These are phyloP conservation scores for Erythrophleum fordii DNA, from an alignment of 306 rosid species.

Conservation along the genomic window DNA sequence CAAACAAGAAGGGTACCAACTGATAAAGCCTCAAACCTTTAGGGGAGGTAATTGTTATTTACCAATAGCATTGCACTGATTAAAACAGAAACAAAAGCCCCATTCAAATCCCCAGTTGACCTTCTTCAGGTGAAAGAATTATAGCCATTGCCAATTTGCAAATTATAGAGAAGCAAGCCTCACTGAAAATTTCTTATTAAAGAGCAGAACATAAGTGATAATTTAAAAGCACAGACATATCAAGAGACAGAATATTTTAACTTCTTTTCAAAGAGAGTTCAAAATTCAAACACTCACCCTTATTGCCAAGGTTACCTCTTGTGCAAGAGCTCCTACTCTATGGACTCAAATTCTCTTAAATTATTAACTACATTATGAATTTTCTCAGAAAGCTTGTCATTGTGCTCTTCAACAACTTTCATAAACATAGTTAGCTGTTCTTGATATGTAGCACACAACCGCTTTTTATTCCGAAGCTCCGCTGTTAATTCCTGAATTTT, in stretches of 20 bases:
- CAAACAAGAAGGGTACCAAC: neutral
- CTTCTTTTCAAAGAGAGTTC: neutral
- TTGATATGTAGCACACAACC: constrained; percentile 77
- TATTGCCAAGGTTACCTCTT: constrained; percentile 51
- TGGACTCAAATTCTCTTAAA: constrained; percentile 78
- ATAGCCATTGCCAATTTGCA: neutral
- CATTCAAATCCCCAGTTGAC: neutral
- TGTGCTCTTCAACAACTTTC: constrained; percentile 87
- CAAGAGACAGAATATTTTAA: neutral
- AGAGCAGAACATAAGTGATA: neutral
- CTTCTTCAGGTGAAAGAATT: constrained; percentile 7
- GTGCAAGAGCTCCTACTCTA: constrained; percentile 63
- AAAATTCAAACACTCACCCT: constrained; percentile 50
- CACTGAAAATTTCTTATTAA: neutral
- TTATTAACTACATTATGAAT: constrained; percentile 70
- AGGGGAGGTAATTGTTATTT: neutral
- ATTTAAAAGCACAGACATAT: neutral
- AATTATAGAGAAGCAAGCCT: neutral
- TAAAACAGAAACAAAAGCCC: neutral
- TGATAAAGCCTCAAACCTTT: neutral
- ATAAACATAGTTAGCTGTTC: constrained; percentile 73
- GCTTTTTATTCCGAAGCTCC: constrained; percentile 87
- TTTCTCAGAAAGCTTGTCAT: constrained; percentile 66
- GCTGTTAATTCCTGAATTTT: constrained; percentile 86
- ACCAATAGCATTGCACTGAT: neutral